phyloP scores from a whole-genome alignment of 2,329 filamentous ascomycete species.

The Xylaria sp. region DNA sequence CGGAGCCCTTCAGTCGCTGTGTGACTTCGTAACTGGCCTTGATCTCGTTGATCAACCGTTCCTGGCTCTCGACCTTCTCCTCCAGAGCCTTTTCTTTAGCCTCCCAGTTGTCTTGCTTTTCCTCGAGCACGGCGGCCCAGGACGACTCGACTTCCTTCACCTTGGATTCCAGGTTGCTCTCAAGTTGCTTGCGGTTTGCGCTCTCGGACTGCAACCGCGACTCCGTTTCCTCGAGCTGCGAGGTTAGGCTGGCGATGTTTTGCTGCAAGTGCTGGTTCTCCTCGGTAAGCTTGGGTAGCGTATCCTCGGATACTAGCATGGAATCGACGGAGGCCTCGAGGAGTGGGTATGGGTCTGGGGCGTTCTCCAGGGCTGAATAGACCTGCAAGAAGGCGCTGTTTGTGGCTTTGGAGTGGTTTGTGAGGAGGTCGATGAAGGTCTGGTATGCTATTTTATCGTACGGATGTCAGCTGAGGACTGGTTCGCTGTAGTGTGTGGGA shows the following conservation, averaged over 20 bases:
- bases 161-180: slow-evolving; percentile 79
- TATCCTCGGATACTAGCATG: slow-evolving; percentile 90
- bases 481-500: not conserved
- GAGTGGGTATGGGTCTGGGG: slow-evolving; percentile 93
- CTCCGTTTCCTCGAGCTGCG: slow-evolving; percentile 86
- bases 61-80: slow-evolving; percentile 94
- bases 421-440: slow-evolving; percentile 94
- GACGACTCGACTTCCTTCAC: slow-evolving; percentile 91
- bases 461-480: slow-evolving; percentile 18
- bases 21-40: slow-evolving; percentile 98
- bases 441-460: slow-evolving; percentile 78
- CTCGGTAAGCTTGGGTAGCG: slow-evolving; percentile 84
- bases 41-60: slow-evolving; percentile 89
- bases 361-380: slow-evolving; percentile 93
- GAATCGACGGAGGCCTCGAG: slow-evolving; percentile 97
- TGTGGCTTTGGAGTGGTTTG: slow-evolving; percentile 93
- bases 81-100: slow-evolving; percentile 91
- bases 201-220: slow-evolving; percentile 82
- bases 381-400: slow-evolving; percentile 93
- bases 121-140: slow-evolving; percentile 88
- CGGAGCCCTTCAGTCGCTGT: slow-evolving; percentile 82
- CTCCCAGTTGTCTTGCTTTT: slow-evolving; percentile 97
- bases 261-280: slow-evolving; percentile 91
- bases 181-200: slow-evolving; percentile 75
- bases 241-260: slow-evolving; percentile 77